A percentile compares a stretch with the other conserved stretches of the same genome.
Conservation (phyloP, 768 basidiomycete genomes). For the Leccinum fibrillosum region DNA sequence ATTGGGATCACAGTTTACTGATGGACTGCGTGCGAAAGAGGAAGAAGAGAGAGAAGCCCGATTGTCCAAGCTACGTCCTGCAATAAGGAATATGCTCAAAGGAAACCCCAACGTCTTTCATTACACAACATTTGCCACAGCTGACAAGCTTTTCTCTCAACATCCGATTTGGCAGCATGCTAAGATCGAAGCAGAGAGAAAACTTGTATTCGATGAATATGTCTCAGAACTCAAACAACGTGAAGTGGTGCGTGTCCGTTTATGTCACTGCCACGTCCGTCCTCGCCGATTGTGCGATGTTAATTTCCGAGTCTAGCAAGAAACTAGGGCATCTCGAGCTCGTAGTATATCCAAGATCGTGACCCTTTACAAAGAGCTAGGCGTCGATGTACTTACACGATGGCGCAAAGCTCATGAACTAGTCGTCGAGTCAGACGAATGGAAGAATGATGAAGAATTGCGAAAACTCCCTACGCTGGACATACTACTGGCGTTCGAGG, state of each 20-base stretch:
- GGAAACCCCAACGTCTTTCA: conserved; percentile 87
- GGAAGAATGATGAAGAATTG: conserved; percentile 73
- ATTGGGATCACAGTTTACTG: conserved; percentile 53
- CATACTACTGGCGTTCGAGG: conserved; percentile 90
- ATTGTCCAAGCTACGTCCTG: conserved; percentile 82
- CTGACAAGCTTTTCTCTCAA: conserved; percentile 79
- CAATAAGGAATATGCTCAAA: conserved; percentile 80
- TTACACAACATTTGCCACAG: conserved; percentile 88
- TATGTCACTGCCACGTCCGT: neutral
- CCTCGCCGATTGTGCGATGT: conserved; percentile 5
- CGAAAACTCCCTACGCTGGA: conserved; percentile 86
- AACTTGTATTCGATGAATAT: conserved; percentile 89
- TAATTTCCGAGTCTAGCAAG: conserved; percentile 50
- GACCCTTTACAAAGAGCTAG: conserved; percentile 77
- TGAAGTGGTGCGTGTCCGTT: conserved; percentile 67
- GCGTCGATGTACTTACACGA: conserved; percentile 89
- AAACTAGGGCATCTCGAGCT: conserved; percentile 69
- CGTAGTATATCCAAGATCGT: conserved; percentile 84
- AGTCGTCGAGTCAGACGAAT: conserved; percentile 74
- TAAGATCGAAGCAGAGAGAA: conserved; percentile 80
- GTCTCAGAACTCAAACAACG: conserved; percentile 80
- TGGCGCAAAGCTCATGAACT: conserved; percentile 85
- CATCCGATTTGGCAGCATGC: conserved; percentile 92
- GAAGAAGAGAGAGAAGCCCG: conserved; percentile 83
- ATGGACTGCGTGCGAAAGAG: conserved; percentile 73